Conservation (phyloP, 352 stramenopile species). For the Pythium dissimile region DNA sequence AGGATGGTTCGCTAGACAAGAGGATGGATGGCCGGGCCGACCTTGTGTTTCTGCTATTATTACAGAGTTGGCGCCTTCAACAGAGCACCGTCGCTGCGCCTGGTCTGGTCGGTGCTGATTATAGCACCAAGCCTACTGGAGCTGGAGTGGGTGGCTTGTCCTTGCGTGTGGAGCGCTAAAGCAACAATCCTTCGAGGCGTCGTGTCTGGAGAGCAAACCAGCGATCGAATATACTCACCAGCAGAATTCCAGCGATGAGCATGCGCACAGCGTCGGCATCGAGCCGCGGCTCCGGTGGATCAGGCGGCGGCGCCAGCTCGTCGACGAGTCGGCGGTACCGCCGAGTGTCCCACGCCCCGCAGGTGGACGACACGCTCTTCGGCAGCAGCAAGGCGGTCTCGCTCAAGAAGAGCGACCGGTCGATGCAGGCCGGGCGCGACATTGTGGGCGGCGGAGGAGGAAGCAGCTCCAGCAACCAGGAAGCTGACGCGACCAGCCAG, state of each 20-base stretch:
- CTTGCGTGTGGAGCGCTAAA: no score
- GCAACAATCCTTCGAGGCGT: no score
- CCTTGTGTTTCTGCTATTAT: no score
- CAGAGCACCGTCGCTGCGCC: no score
- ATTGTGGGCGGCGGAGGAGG: conserved; percentile 24
- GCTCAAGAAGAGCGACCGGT: conserved; percentile 43
- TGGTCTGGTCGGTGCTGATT: no score
- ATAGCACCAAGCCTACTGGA: conserved; percentile 2
- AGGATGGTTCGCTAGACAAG: no score
- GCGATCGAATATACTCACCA: no score
- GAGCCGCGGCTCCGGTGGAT: conserved; percentile 14
- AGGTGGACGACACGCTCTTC: conserved; percentile 78
- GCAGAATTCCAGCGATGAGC: conserved; percentile 8
- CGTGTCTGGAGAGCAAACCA: no score
- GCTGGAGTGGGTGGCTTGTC: no score
- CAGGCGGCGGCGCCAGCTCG: neutral
- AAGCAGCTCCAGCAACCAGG: conserved; percentile 23
- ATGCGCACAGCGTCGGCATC: conserved; percentile 26
- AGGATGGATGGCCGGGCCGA: no score
- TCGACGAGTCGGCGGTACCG: conserved; percentile 47
- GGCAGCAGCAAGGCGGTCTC: conserved; percentile 13
- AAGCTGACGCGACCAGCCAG: conserved; percentile 4
- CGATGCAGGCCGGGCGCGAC: conserved; percentile 58
- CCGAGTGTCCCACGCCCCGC: conserved; percentile 47
- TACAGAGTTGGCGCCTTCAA: no score